Base-by-base conservation (phyloP, 345 rosid species). In the Salix dunnii region DNA sequence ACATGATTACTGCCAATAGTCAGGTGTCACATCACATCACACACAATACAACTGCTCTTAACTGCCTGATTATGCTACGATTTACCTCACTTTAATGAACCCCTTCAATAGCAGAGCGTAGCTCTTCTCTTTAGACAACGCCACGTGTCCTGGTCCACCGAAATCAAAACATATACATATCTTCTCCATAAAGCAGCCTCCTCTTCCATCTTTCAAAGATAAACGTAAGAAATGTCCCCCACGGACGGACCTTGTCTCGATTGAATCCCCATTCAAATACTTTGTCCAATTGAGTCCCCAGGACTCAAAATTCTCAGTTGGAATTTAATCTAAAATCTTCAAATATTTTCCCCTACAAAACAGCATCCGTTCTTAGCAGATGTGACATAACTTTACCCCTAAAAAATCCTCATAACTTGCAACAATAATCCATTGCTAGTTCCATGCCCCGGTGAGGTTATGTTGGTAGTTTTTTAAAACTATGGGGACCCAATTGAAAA, bases 1-100 rank as follows among this genome's bases (percentile, higher is more conserved):
- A 7, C 38, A n/a, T n/a, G n/a, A 35, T 35, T 35, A 2, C 43
- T 9, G 13, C 3, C 43, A n/a, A 61, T 76, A 28, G 25, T 5
- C 6, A 60, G 9, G 28, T 14, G 79, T 60, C 79, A 76, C 67
- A 58, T 60, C 79, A 76, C 67, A 58, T 27, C 72, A 35, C 2
- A 7, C 0, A 13, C 0, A 40, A 40, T 0, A 2, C 14, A 40
- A 1, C 27, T 27, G 48, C n/a, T 14, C n/a, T 58, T 55, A 28
- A 58, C 55, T 25, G 27, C 27, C 0, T 30, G 42, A 18, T 20
- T 23, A 51, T 48, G 7, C 7, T 28, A 48, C 30, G 25, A 55
- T 46, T 13, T 13, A 46, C 17, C 49, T 3, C 49, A 36, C 61
- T 18, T 17, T 55, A 33, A 6, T 12, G 43, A 40, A 40, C 43